phyloP scores from a whole-genome alignment of 768 basidiomycete genomes.

The Tricholoma matsutake region DNA sequence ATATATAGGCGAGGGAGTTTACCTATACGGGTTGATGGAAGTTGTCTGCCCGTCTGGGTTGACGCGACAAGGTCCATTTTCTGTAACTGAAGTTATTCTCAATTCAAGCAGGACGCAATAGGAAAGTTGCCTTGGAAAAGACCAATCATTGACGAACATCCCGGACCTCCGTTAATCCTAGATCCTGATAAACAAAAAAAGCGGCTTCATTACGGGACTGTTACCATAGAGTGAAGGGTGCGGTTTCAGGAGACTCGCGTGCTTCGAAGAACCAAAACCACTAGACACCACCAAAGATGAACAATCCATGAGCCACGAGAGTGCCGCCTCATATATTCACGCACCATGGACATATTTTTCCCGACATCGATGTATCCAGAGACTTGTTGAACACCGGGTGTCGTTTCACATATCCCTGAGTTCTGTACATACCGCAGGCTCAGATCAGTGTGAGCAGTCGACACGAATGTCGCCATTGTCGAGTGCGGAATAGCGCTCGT shows the following conservation, averaged over 20 bases:
- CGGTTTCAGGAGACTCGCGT: slow-evolving; percentile 53
- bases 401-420: slow-evolving; percentile 66
- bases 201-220: slow-evolving; percentile 1
- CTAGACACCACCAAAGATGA: slow-evolving; percentile 23
- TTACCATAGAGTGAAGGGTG: slow-evolving; percentile 66
- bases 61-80: slow-evolving; percentile 63
- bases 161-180: slow-evolving; percentile 62
- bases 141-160: slow-evolving; percentile 63
- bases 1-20: neutral
- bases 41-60: slow-evolving; percentile 52
- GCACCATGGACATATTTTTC: slow-evolving; percentile 56
- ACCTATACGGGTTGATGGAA: slow-evolving; percentile 60
- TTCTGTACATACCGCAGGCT: slow-evolving; percentile 49
- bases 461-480: slow-evolving; percentile 21
- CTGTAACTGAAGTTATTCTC: slow-evolving; percentile 24
- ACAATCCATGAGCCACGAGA: neutral
- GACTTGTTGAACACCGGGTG: slow-evolving; percentile 54
- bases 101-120: neutral
- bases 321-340: slow-evolving; percentile 5
- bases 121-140: slow-evolving; percentile 53
- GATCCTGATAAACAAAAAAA: neutral
- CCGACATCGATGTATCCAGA: slow-evolving; percentile 63
- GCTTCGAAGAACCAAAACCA: slow-evolving; percentile 80
- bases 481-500: neutral
- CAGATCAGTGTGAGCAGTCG: slow-evolving; percentile 21